These are phyloP conservation scores for Cadophora malorum DNA, from an alignment of 2,329 filamentous ascomycete genomes.

Conservation along the genomic window DNA sequence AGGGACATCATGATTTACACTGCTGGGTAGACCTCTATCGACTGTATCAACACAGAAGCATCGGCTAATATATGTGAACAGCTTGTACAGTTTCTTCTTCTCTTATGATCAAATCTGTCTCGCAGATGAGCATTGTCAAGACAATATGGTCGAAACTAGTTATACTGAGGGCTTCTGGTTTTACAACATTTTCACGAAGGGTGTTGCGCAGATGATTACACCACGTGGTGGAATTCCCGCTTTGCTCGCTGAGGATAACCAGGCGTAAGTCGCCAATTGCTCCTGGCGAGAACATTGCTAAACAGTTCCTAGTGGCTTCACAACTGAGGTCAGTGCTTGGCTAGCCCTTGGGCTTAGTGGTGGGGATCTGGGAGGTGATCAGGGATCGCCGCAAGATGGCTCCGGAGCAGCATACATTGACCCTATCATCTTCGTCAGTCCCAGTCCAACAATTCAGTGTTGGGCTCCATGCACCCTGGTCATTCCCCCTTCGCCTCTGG, in stretches of 20 bases:
- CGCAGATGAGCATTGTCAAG: not conserved
- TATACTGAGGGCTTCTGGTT: conserved; percentile 9
- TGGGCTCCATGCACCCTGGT: too few relatives aligned
- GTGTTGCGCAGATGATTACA: conserved; percentile 2
- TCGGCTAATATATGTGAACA: conserved; percentile 51
- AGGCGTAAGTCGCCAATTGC: not conserved
- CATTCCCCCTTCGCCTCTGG: too few relatives aligned
- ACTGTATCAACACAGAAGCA: not conserved
- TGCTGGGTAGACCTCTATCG: not conserved
- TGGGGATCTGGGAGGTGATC: not conserved
- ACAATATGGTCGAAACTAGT: not conserved
- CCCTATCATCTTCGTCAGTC: too few relatives aligned
- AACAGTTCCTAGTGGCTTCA: not conserved
- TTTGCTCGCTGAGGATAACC: not conserved
- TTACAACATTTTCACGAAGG: conserved; percentile 15
- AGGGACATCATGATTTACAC: conserved; percentile 49
- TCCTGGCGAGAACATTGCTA: not conserved
- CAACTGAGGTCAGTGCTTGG: conserved; percentile 2
- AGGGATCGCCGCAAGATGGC: too few relatives aligned
- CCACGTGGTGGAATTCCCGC: not conserved
- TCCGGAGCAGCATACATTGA: too few relatives aligned
- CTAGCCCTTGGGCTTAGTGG: not conserved
- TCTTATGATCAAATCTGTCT: not conserved
- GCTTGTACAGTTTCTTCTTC: conserved; percentile 64
- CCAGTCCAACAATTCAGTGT: too few relatives aligned